These are phyloP conservation scores for Cornus controversa DNA, from an alignment of 148 eudicot genomes.

Conservation along the genomic window DNA sequence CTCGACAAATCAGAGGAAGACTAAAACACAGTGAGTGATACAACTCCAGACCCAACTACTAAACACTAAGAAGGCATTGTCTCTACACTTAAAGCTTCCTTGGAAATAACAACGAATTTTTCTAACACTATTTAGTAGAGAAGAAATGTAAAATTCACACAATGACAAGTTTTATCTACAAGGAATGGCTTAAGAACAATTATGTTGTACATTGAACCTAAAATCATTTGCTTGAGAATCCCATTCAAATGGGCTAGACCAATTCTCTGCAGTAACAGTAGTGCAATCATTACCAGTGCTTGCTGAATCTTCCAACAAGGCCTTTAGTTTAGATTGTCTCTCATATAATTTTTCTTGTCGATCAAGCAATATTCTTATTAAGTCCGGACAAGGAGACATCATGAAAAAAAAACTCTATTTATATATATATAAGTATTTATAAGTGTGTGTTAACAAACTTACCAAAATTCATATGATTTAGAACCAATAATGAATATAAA, in stretches of 20 bases:
- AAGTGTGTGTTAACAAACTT: not conserved
- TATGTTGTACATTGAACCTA: slow-evolving; percentile 52
- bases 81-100: not conserved
- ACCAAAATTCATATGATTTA: not conserved
- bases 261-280: slow-evolving; percentile 56
- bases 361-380: slow-evolving; percentile 73
- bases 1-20: not conserved
- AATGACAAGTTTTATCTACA: not conserved
- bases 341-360: slow-evolving; percentile 77
- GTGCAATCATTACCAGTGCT: slow-evolving; percentile 38
- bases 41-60: not conserved
- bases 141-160: not conserved
- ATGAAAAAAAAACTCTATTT: not conserved
- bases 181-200: not conserved
- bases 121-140: not conserved
- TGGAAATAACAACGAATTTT: not conserved
- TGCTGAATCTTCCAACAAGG: slow-evolving; percentile 59
- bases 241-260: slow-evolving; percentile 87
- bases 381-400: slow-evolving; percentile 48
- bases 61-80: not conserved
- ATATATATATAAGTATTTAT: not conserved
- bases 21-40: not conserved
- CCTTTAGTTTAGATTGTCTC: slow-evolving; percentile 77
- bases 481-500: not conserved
- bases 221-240: slow-evolving; percentile 81